phyloP scores from a whole-genome alignment of 768 basidiomycete genomes.

The Auricularia cornea region DNA sequence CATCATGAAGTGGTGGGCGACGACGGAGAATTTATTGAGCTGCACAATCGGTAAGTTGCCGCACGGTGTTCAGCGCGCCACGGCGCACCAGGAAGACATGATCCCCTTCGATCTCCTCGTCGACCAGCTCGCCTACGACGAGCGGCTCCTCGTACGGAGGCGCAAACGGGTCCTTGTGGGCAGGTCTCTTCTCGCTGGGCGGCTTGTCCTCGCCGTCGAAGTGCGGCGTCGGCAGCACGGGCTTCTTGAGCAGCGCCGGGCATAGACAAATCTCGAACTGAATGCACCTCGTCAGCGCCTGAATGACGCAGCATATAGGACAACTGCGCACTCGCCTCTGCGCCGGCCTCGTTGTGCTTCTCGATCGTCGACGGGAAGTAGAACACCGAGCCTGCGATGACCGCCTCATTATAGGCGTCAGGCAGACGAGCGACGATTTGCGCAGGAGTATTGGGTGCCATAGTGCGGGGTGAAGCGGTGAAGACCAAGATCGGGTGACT shows the following conservation, averaged over 20 bases:
- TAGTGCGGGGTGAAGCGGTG: background rate
- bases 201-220: constrained; percentile 23
- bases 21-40: constrained; percentile 83
- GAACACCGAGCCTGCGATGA: constrained; percentile 54
- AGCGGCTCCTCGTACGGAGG: constrained; percentile 78
- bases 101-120: constrained; percentile 45
- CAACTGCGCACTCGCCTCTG: constrained; percentile 49
- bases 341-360: constrained; percentile 48
- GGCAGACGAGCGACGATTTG: constrained; percentile 52
- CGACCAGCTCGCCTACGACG: constrained; percentile 64
- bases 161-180: constrained; percentile 60
- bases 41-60: constrained; percentile 21
- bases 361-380: constrained; percentile 71
- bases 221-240: constrained; percentile 38
- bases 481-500: no score
- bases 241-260: constrained; percentile 78
- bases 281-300: no score
- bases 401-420: constrained; percentile 48
- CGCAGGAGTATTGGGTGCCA: constrained; percentile 11
- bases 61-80: background rate
- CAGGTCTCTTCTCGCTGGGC: constrained; percentile 17
- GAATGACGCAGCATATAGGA: no score
- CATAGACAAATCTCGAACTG: constrained; percentile 86
- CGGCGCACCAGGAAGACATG: constrained; percentile 62
- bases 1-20: constrained; percentile 80